A percentile compares a stretch with the other conserved stretches of the same genome.
phyloP scores from a whole-genome alignment of 208 protist genomes.

The Trypanosoma mega region DNA sequence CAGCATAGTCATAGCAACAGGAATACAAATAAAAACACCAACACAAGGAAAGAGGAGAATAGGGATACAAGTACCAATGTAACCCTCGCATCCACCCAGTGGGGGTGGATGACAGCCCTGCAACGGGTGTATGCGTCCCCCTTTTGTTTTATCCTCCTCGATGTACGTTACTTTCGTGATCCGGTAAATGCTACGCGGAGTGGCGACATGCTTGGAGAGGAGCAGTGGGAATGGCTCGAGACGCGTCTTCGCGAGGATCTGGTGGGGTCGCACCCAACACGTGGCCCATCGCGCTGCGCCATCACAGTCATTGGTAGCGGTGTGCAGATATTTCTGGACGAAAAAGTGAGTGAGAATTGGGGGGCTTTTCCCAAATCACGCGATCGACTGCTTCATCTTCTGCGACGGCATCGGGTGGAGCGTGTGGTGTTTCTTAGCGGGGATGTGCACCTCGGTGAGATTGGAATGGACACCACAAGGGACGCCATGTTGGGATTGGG shows the following conservation, averaged over 20 bases:
- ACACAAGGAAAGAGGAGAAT: too few relatives aligned
- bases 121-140: conserved; percentile 48
- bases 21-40: too few relatives aligned
- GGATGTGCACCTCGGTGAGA: conserved; percentile 86
- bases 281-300: conserved; percentile 32
- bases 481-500: conserved; percentile 43
- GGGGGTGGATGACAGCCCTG: too few relatives aligned
- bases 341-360: conserved; percentile 79
- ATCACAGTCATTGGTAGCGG: conserved; percentile 72
- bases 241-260: conserved; percentile 36
- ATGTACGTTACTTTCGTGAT: conserved; percentile 81
- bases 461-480: conserved; percentile 50
- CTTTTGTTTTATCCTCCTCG: conserved; percentile 73
- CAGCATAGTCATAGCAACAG: too few relatives aligned
- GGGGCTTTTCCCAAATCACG: conserved; percentile 57
- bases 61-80: too few relatives aligned
- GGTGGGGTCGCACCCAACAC: conserved; percentile 15
- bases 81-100: too few relatives aligned
- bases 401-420: conserved; percentile 40
- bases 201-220: conserved; percentile 76
- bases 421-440: conserved; percentile 79
- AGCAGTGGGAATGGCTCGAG: conserved; percentile 85
- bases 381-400: conserved; percentile 50
- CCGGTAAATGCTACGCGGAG: conserved; percentile 36
- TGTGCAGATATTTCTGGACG: conserved; percentile 77